Conservation (phyloP, 345 rosid species). For the Carallia brachiata region DNA sequence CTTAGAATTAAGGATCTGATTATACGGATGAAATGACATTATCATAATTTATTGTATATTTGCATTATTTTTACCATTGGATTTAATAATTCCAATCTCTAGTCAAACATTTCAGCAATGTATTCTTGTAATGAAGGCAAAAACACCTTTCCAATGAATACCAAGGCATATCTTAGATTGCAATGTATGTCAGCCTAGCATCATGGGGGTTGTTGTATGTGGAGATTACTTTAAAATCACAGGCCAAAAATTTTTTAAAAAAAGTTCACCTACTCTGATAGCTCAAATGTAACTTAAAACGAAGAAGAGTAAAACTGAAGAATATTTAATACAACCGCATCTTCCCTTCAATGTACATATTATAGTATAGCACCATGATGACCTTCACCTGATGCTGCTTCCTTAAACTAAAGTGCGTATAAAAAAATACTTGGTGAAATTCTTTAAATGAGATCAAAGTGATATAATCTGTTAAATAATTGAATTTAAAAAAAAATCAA, state of each 20-base stretch:
- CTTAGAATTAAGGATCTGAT: no score
- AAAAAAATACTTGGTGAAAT: no score
- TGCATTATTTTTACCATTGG: no score
- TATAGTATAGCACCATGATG: not conserved
- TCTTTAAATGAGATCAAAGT: no score
- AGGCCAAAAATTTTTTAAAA: not conserved
- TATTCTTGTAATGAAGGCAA: constrained; percentile 33
- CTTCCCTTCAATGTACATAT: not conserved
- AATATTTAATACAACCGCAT: not conserved
- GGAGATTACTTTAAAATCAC: constrained; percentile 6
- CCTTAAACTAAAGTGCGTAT: not conserved
- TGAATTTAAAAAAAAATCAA: no score
- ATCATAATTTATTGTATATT: no score
- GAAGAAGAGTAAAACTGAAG: constrained; percentile 22
- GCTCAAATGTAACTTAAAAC: not conserved
- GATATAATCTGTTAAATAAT: no score
- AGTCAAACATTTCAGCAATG: not conserved
- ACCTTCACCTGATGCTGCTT: not conserved
- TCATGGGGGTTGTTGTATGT: constrained; percentile 14
- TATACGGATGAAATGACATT: no score
- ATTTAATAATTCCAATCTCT: no score
- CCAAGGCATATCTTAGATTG: constrained; percentile 27
- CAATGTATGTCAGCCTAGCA: constrained; percentile 31
- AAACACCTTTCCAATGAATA: constrained; percentile 18
- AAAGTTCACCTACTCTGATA: not conserved